A percentile compares a stretch with the other conserved stretches of the same genome.
These are phyloP conservation scores for Fusarium burgessii DNA, from an alignment of 2,329 filamentous ascomycete species.

Conservation along the genomic window DNA sequence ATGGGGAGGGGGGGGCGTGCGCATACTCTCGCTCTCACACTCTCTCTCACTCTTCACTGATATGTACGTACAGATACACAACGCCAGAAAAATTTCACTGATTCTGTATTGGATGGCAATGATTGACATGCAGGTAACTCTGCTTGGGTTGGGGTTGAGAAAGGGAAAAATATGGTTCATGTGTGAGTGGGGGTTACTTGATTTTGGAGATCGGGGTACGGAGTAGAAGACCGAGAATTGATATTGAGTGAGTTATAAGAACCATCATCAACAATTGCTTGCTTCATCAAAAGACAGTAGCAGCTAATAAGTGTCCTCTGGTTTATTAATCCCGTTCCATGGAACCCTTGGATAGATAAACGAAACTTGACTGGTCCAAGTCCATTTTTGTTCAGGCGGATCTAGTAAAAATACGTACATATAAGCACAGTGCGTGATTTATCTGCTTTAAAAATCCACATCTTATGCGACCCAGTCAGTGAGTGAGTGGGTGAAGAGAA, in stretches of 20 bases:
- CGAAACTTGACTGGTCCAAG: slow-evolving; percentile 16
- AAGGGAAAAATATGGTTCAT: slow-evolving; percentile 18
- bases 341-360: slow-evolving; percentile 4
- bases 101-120: slow-evolving; percentile 15
- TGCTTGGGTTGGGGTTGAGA: slow-evolving; percentile 22
- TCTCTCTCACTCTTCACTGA: background rate
- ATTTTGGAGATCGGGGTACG: slow-evolving; percentile 8
- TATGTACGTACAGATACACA: slow-evolving; percentile 24
- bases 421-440: slow-evolving; percentile 37
- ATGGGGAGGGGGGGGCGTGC: slow-evolving; percentile 36
- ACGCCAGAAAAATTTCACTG: slow-evolving; percentile 21
- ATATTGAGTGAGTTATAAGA: background rate
- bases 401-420: slow-evolving; percentile 12
- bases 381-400: slow-evolving; percentile 17
- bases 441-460: slow-evolving; percentile 27
- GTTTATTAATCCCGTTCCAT: slow-evolving; percentile 1
- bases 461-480: slow-evolving; percentile 34
- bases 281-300: background rate
- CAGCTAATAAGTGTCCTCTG: background rate
- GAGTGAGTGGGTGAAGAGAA: slow-evolving; percentile 26
- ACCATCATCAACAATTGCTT: background rate
- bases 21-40: slow-evolving; percentile 8
- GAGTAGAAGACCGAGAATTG: slow-evolving; percentile 2
- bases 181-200: slow-evolving; percentile 22
- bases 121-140: slow-evolving; percentile 19